Percentiles rank a stretch among this genome's conserved stretches.
These are phyloP conservation scores for Fraxinus pennsylvanica DNA, from an alignment of 257 asterid species.

Conservation along the genomic window DNA sequence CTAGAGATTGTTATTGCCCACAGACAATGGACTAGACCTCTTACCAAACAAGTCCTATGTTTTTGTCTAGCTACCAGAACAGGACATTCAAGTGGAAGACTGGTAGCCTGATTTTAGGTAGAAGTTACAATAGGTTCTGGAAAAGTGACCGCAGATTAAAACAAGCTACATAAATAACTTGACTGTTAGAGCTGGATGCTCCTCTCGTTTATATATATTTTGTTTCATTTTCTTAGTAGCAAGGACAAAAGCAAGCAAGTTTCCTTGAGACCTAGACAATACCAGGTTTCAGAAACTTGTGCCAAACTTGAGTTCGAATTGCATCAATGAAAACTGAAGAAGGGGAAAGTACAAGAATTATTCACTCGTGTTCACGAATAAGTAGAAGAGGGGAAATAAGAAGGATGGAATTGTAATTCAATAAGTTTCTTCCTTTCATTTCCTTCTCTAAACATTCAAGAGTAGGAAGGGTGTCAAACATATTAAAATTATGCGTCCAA, in stretches of 20 bases:
- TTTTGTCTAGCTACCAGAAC: neutral
- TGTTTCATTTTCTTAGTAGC: neutral
- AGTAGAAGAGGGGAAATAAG: neutral
- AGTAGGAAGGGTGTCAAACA: neutral
- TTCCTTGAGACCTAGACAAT: neutral
- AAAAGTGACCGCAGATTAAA: neutral
- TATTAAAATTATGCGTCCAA: too few species aligned
- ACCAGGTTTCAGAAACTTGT: neutral
- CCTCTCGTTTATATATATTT: neutral
- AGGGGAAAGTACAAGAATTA: neutral
- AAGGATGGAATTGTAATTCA: constrained; percentile 8
- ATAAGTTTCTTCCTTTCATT: constrained; percentile 1
- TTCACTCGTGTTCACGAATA: neutral
- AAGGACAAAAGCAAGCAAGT: neutral
- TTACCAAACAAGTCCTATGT: neutral
- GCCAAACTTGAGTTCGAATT: constrained; percentile 8
- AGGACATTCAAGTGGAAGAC: neutral
- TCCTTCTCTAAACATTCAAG: constrained; percentile 3
- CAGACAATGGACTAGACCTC: too few species aligned
- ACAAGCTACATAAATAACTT: neutral
- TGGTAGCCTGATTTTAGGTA: neutral
- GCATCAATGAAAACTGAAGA: neutral
- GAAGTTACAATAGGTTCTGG: neutral
- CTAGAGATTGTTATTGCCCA: too few species aligned
- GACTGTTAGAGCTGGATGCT: neutral